Conservation (phyloP, 768 basidiomycete genomes). For the Crucibulum laeve region DNA sequence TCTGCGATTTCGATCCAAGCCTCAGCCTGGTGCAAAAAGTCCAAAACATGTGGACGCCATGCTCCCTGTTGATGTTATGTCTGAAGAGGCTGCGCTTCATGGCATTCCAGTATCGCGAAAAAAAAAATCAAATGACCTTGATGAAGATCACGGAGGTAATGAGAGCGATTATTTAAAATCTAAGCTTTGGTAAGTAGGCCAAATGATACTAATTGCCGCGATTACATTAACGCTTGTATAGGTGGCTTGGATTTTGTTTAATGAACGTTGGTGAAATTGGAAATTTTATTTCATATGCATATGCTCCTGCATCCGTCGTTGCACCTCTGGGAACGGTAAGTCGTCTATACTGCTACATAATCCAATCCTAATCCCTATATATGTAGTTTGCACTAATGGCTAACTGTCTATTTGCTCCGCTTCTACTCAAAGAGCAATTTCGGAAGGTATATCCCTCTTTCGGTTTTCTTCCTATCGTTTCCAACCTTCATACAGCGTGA, state of each 20-base stretch:
- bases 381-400: slow-evolving; percentile 84
- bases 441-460: slow-evolving; percentile 51
- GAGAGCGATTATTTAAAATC: slow-evolving; percentile 81
- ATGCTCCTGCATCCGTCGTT: slow-evolving; percentile 87
- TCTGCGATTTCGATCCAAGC: slow-evolving; percentile 2
- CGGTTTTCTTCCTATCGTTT: slow-evolving; percentile 4
- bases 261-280: slow-evolving; percentile 91
- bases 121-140: slow-evolving; percentile 12
- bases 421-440: slow-evolving; percentile 80
- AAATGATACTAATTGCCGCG: neutral
- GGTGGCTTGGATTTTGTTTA: slow-evolving; percentile 87
- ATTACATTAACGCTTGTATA: slow-evolving; percentile 18
- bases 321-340: slow-evolving; percentile 93
- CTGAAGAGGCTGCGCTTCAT: slow-evolving; percentile 29
- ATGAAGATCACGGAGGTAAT: slow-evolving; percentile 28
- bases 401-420: slow-evolving; percentile 90
- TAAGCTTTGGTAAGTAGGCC: slow-evolving; percentile 64
- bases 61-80: slow-evolving; percentile 37
- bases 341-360: slow-evolving; percentile 10
- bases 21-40: slow-evolving; percentile 9
- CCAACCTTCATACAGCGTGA: slow-evolving; percentile 50
- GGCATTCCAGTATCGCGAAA: slow-evolving; percentile 12
- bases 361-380: slow-evolving; percentile 6
- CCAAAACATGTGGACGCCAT: slow-evolving; percentile 10
- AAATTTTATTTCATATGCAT: slow-evolving; percentile 90